Evolutionary conservation across 2,329 filamentous ascomycete genomes (phyloP).

Genomic region (Verticillium nubilum): DNA sequence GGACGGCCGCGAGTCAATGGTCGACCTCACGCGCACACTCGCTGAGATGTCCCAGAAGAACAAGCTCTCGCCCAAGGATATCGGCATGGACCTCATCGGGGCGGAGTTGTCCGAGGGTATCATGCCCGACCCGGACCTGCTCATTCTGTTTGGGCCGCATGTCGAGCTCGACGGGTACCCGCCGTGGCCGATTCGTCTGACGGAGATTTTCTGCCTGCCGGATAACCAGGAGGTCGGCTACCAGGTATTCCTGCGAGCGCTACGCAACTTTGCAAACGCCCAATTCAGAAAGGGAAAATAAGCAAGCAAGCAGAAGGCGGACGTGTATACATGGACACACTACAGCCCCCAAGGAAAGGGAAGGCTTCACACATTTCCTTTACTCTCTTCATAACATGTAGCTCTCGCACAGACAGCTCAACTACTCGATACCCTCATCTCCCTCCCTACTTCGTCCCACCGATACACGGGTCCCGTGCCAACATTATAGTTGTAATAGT

Average conservation of each 20-base stretch:
- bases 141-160: constrained; percentile 80
- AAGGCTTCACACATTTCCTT: neutral
- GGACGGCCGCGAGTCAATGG: constrained; percentile 87
- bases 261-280: constrained; percentile 79
- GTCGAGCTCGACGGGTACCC: constrained; percentile 88
- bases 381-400: neutral
- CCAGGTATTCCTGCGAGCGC: constrained; percentile 80
- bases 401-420: neutral
- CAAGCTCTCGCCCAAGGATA: constrained; percentile 76
- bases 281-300: constrained; percentile 80
- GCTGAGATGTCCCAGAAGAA: constrained; percentile 90
- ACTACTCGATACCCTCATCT: constrained; percentile 35
- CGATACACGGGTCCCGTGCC: constrained; percentile 62
- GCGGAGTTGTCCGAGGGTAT: constrained; percentile 76
- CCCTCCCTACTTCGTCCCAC: constrained; percentile 54
- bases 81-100: constrained; percentile 81
- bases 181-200: constrained; percentile 91
- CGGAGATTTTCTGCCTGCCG: constrained; percentile 80
- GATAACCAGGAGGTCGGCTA: constrained; percentile 85
- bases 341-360: neutral
- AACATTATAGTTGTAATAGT: constrained; percentile 82
- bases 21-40: constrained; percentile 91
- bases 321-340: neutral
- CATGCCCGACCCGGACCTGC: constrained; percentile 83
- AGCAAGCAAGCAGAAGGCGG: constrained; percentile 2